Conservation (phyloP, 129 eudicot genomes). For the Mikania micrantha region DNA sequence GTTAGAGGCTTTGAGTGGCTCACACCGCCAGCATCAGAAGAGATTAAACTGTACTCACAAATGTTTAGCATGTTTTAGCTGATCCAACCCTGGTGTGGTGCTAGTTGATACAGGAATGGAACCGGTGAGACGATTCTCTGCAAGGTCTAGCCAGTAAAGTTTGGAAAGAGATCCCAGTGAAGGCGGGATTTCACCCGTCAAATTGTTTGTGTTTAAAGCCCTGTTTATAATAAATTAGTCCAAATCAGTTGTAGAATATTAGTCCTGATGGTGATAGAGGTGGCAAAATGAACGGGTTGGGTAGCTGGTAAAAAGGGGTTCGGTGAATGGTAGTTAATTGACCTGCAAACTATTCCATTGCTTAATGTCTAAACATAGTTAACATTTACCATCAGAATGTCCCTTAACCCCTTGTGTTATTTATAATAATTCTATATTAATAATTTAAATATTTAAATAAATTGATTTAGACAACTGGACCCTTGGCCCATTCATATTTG, state of each 20-base stretch:
- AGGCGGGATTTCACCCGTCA: slow-evolving; percentile 74
- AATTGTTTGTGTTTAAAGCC: slow-evolving; percentile 88
- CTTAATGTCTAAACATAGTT: too few relatives aligned
- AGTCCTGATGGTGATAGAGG: background rate
- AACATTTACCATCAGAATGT: too few relatives aligned
- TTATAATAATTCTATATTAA: background rate
- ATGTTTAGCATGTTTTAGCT: slow-evolving; percentile 69
- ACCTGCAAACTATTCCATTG: background rate
- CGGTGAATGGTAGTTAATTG: too few relatives aligned
- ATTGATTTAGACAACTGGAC: too few relatives aligned
- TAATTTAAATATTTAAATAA: background rate
- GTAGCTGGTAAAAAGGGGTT: background rate
- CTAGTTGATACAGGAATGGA: slow-evolving; percentile 65
- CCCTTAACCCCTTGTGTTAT: too few relatives aligned
- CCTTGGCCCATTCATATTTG: background rate
- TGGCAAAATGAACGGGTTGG: background rate
- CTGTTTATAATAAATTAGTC: slow-evolving; percentile 27
- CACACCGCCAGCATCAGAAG: background rate
- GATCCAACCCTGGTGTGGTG: slow-evolving; percentile 61
- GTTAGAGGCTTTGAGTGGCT: slow-evolving; percentile 7
- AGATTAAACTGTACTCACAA: slow-evolving; percentile 45
- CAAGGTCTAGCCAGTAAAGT: slow-evolving; percentile 90
- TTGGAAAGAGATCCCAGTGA: slow-evolving; percentile 76
- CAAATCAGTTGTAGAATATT: background rate
- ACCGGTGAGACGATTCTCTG: slow-evolving; percentile 83